Conservation (phyloP, 2,329 filamentous ascomycete species). For the Talaromyces sp. region DNA sequence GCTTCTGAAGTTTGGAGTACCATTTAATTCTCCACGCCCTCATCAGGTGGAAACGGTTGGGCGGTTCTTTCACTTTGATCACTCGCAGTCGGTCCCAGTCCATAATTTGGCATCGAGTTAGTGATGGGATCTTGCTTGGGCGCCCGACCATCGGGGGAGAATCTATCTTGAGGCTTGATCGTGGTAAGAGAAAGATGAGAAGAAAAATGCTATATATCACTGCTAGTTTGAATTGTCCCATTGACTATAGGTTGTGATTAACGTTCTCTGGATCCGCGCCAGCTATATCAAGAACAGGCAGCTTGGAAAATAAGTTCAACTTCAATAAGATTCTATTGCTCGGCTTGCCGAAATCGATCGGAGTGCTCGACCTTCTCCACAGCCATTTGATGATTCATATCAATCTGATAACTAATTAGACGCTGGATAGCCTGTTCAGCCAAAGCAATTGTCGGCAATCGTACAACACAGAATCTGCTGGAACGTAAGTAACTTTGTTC, state of each 20-base stretch:
- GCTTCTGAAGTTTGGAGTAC: conserved; percentile 21
- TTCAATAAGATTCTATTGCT: not conserved
- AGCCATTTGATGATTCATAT: not conserved
- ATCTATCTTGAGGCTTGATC: conserved; percentile 19
- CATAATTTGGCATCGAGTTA: conserved; percentile 21
- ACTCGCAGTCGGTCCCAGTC: conserved; percentile 25
- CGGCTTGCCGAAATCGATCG: not conserved
- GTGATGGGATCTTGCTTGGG: conserved; percentile 14
- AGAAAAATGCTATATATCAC: not conserved
- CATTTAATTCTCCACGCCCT: conserved; percentile 21
- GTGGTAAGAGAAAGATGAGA: not conserved
- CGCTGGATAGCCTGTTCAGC: not conserved
- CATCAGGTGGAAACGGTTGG: conserved; percentile 23
- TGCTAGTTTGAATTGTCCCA: not conserved
- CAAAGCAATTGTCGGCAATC: not conserved
- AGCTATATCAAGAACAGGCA: not conserved
- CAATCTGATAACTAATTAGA: not conserved
- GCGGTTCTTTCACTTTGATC: conserved; percentile 26
- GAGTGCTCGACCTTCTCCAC: not conserved
- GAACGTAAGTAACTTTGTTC: not conserved
- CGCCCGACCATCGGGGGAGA: conserved; percentile 21
- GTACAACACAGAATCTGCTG: not conserved
- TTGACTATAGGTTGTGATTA: not conserved
- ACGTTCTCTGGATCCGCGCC: not conserved
- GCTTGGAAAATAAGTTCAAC: not conserved